Conservation (phyloP, 305 asterid genomes). For the Lippia alba region DNA sequence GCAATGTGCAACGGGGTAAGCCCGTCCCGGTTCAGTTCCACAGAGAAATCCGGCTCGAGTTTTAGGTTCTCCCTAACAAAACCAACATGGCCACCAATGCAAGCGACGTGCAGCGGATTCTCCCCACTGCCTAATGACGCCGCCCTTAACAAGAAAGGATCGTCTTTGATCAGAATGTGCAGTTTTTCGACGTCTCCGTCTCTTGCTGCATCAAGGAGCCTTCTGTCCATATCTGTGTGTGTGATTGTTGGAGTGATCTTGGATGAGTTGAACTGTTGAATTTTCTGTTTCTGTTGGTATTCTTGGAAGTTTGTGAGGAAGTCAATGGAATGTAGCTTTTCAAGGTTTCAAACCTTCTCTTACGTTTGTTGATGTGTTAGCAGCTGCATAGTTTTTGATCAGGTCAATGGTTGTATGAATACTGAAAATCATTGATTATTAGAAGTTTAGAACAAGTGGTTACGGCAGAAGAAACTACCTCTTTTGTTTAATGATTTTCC, state of each 20-base stretch:
- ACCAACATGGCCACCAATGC: conserved; percentile 47
- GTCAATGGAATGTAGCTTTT: too few species aligned
- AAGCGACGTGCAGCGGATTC: conserved; percentile 52
- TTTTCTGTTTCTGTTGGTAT: too few species aligned
- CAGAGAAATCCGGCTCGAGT: conserved; percentile 34
- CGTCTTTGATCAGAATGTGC: conserved; percentile 38
- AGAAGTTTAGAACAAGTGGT: too few species aligned
- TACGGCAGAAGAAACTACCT: too few species aligned
- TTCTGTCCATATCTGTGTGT: conserved; percentile 42
- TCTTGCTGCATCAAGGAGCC: conserved; percentile 49
- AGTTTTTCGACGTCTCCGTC: conserved; percentile 47
- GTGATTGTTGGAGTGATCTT: neutral
- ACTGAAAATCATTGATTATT: too few species aligned
- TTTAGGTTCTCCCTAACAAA: conserved; percentile 42
- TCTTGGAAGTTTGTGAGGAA: too few species aligned
- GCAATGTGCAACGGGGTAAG: conserved; percentile 64
- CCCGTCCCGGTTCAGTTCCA: conserved; percentile 51
- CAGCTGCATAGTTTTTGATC: too few species aligned
- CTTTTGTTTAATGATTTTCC: too few species aligned
- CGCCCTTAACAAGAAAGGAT: conserved; percentile 40
- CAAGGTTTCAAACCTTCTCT: too few species aligned
- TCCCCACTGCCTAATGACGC: conserved; percentile 33
- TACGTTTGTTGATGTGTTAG: too few species aligned
- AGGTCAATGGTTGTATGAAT: too few species aligned
- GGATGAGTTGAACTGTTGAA: neutral